Conservation (phyloP, 371 early-diverging fungal genomes). For the Nematocida sp. region DNA sequence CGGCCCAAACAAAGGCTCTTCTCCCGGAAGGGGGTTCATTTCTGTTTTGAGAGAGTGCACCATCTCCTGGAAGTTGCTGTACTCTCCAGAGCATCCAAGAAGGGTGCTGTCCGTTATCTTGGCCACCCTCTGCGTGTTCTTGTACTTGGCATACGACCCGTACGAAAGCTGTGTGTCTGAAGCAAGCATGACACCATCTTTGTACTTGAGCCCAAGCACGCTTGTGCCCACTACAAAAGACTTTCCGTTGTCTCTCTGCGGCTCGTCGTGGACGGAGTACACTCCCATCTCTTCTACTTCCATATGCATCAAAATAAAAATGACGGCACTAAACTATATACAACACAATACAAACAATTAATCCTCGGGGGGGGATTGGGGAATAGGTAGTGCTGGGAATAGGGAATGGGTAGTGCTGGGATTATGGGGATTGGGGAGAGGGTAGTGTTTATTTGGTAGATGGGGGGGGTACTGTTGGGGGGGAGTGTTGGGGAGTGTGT, state of each 20-base stretch:
- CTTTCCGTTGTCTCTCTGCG: neutral
- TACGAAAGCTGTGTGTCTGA: constrained; percentile 51
- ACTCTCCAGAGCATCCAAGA: constrained; percentile 44
- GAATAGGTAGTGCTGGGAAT: too few species aligned
- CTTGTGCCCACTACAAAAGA: constrained; percentile 35
- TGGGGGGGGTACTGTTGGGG: too few species aligned
- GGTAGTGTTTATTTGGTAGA: too few species aligned
- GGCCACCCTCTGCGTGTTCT: constrained; percentile 22
- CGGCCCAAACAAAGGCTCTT: constrained; percentile 38
- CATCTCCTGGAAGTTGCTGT: constrained; percentile 52
- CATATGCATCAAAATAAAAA: constrained; percentile 28
- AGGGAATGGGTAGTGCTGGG: too few species aligned
- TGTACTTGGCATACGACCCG: constrained; percentile 52
- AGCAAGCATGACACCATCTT: constrained; percentile 44
- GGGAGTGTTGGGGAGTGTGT: too few species aligned
- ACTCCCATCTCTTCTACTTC: constrained; percentile 16
- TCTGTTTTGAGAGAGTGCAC: constrained; percentile 6
- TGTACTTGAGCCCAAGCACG: constrained; percentile 48
- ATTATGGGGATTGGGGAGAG: too few species aligned
- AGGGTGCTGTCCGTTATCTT: constrained; percentile 19
- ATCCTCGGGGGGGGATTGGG: too few species aligned
- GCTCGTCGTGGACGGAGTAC: neutral
- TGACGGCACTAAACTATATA: too few species aligned
- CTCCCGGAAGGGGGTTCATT: constrained; percentile 46
- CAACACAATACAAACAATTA: too few species aligned